phyloP scores from a whole-genome alignment of 1,139 yeast genomes.

The Hyphopichia khmerensis region DNA sequence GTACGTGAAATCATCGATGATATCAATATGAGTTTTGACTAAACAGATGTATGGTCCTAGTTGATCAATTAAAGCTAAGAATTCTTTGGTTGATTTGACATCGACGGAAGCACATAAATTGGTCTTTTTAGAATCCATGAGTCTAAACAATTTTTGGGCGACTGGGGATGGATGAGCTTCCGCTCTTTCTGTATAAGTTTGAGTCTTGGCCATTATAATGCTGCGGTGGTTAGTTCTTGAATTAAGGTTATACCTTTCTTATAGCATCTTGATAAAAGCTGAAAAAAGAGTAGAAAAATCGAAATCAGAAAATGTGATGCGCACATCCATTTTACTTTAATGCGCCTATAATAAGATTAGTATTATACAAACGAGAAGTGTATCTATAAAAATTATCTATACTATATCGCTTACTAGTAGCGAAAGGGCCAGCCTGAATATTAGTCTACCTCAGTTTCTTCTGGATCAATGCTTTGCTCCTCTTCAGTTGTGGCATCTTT shows the following conservation, averaged over 20 bases:
- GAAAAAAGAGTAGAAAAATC: not conserved
- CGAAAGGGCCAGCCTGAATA: not conserved
- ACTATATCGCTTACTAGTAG: not conserved
- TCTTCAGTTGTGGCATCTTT: constrained; percentile 1
- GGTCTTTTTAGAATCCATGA: constrained; percentile 80
- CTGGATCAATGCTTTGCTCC: constrained; percentile 3
- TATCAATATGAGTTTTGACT: constrained; percentile 93
- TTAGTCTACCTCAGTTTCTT: not conserved
- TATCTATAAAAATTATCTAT: not conserved
- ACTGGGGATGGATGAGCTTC: constrained; percentile 70
- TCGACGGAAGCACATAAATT: constrained; percentile 97
- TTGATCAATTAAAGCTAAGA: constrained; percentile 67
- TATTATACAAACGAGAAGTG: not conserved
- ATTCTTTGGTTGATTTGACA: constrained; percentile 74
- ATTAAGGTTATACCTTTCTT: too few relatives aligned
- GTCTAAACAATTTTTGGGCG: constrained; percentile 67
- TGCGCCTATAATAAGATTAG: not conserved
- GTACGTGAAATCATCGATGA: constrained; percentile 81
- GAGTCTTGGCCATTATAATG: constrained; percentile 18
- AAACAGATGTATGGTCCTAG: constrained; percentile 91
- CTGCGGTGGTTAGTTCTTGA: not conserved
- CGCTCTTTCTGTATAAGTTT: constrained; percentile 69
- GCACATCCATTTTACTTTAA: not conserved
- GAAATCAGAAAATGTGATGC: too few relatives aligned
- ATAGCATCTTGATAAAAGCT: too few relatives aligned